Evolutionary conservation across 108 stramenopile species (phyloP).

Genomic region (Poteriospumella lacustris): DNA sequence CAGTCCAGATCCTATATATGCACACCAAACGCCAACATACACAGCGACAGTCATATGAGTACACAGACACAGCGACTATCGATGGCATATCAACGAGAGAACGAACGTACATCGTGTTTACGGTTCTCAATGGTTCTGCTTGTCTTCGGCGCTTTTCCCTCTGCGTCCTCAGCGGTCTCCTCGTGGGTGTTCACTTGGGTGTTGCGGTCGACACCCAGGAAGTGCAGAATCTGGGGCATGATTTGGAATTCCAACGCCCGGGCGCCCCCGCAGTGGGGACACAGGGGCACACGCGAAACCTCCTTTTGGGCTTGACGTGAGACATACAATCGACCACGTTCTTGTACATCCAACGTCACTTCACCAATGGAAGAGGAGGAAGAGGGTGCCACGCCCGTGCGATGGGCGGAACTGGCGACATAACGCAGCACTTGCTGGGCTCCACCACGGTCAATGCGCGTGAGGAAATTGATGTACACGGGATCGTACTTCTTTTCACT

Average conservation of each 20-base stretch:
- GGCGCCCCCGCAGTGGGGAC: background rate
- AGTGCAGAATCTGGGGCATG: background rate
- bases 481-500: background rate
- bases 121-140: too few relatives aligned
- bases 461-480: slow-evolving; percentile 16
- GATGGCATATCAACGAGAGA: too few relatives aligned
- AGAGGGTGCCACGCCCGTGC: too few relatives aligned
- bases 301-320: background rate
- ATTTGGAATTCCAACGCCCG: slow-evolving; percentile 18
- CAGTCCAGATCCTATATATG: slow-evolving; percentile 1
- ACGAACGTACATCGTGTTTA: too few relatives aligned
- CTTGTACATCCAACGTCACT: background rate
- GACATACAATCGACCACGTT: background rate
- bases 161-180: too few relatives aligned
- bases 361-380: background rate
- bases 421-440: slow-evolving; percentile 18
- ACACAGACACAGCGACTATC: too few relatives aligned
- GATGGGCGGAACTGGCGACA: background rate
- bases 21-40: background rate
- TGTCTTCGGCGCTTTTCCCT: too few relatives aligned
- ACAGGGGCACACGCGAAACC: background rate
- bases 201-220: background rate
- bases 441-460: background rate
- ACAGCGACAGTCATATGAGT: background rate
- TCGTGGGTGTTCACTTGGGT: background rate